Evolutionary conservation across 306 rosid genomes (phyloP), one percentile per base, ranked within the genome.

Genomic region (Sphenostylis stenocarpa): DNA sequence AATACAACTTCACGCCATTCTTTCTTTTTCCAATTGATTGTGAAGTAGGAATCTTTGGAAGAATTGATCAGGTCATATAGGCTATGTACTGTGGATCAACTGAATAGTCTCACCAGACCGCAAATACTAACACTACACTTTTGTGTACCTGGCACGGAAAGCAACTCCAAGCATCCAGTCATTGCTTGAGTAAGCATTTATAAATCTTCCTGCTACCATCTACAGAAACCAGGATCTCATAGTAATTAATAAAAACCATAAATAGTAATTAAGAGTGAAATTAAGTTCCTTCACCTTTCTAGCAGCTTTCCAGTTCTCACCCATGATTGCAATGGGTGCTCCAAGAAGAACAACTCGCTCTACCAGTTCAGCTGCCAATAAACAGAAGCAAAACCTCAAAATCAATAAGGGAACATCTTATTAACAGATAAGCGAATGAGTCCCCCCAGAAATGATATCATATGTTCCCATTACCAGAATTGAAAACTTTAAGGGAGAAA

Each of bases 191-290:
- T 85, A 90, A 80, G 86, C 91, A 86, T 88, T 90, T 49, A 90
- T 76, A 85, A 90, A 90, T 73, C 96, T 90, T 77, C 96, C 93
- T 9, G 93, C 86, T 14, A 83, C 96, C 88, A 90, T 88, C 93
- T 83, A 70, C 28, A 79, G 74, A 79, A 71, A 86, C 63, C 75
- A 67, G 47, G 39, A 47, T 56, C 24, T 19, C 67, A 72, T 48
- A 16, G 26, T 68, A 61, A 70, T 58, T 70, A 45, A 70, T 60
- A 21, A 70, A 34, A 38, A 19, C 38, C 7, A 51, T 21, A n/a
- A 38, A 41, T 12, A 55, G 21, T 23, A 70, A 13, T 60, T 5
- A 63, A 29, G 33, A 70, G 52, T 61, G 45, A 38, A 29, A 26
- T 6, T 15, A 66, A 81, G 26, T 49, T 68, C 38, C n/a, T 56